Conservation (phyloP, 2,329 filamentous ascomycete genomes). For the Sporothrix globosa region DNA sequence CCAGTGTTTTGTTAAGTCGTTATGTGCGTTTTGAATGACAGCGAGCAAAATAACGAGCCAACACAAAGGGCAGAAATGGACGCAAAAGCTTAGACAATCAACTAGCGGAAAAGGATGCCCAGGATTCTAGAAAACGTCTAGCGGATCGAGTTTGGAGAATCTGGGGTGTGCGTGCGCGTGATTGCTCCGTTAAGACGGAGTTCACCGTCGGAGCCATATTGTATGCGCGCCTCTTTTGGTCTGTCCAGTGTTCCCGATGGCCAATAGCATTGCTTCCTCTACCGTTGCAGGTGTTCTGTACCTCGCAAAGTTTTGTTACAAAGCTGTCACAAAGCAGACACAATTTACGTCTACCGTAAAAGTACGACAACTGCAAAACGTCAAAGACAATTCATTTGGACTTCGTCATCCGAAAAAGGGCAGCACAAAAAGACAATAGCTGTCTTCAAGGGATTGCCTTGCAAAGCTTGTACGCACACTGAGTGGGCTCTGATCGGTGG, state of each 20-base stretch:
- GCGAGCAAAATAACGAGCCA: not conserved
- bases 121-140: constrained; percentile 9
- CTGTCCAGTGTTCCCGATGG: not conserved
- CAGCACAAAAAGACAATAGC: not conserved
- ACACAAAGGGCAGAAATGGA: no score
- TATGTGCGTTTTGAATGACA: not conserved
- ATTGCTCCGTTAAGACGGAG: not conserved
- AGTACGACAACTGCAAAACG: not conserved
- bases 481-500: not conserved
- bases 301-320: no score
- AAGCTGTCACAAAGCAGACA: no score
- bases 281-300: no score
- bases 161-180: not conserved
- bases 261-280: no score
- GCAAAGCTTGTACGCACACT: not conserved
- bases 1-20: no score
- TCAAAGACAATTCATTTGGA: not conserved
- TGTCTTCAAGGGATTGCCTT: not conserved
- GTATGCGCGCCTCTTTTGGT: not conserved
- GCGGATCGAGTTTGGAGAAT: not conserved
- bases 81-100: not conserved
- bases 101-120: not conserved
- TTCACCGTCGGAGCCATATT: not conserved
- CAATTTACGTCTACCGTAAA: no score
- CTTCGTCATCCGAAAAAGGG: not conserved